Conservation (phyloP, 2,329 filamentous ascomycete species). For the Macrophomina pseudophaseolina region DNA sequence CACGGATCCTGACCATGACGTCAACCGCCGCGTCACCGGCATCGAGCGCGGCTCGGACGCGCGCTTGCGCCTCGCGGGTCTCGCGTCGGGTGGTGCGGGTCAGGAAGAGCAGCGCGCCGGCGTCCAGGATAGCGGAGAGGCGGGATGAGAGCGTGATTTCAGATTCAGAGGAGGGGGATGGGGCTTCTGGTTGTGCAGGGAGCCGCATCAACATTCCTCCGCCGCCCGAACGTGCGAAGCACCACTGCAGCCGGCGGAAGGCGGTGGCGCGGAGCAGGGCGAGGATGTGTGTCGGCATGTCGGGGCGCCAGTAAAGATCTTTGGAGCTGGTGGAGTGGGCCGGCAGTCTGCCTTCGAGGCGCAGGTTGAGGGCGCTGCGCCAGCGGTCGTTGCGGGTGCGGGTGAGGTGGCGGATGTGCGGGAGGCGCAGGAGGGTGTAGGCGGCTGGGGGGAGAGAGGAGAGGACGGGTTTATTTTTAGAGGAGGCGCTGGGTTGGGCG, state of each 20-base stretch:
- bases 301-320: slow-evolving; percentile 47
- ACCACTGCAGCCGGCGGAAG: slow-evolving; percentile 44
- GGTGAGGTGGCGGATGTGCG: not conserved
- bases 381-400: slow-evolving; percentile 27
- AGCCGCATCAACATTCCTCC: slow-evolving; percentile 16
- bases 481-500: not conserved
- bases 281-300: slow-evolving; percentile 53
- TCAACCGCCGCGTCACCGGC: not conserved
- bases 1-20: not conserved
- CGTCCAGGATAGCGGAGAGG: not conserved
- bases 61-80: too few relatives aligned
- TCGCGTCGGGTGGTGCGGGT: not conserved
- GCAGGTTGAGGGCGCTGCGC: slow-evolving; percentile 34
- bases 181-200: not conserved
- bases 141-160: not conserved
- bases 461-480: not conserved
- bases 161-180: too few relatives aligned
- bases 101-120: slow-evolving; percentile 18
- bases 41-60: not conserved
- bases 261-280: slow-evolving; percentile 44
- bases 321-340: slow-evolving; percentile 35
- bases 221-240: slow-evolving; percentile 33
- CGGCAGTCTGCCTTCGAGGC: slow-evolving; percentile 39
- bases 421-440: slow-evolving; percentile 2
- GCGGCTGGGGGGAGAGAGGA: not conserved